A percentile compares a stretch with the other conserved stretches of the same genome.
These are phyloP conservation scores for Leucocoprinus sp. DNA, from an alignment of 768 basidiomycete species.

Conservation along the genomic window DNA sequence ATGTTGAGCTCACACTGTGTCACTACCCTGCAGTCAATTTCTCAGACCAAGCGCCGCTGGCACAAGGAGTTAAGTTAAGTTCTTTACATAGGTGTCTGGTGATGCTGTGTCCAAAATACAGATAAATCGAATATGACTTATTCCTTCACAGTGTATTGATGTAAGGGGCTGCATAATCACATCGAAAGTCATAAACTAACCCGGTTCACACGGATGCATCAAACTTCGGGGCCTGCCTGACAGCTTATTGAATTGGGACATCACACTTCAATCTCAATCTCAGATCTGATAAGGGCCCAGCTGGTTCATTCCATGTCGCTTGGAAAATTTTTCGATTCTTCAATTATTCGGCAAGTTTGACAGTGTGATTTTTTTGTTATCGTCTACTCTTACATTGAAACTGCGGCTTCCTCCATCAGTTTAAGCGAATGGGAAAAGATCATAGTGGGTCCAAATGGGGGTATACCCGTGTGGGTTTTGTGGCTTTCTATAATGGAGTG, in stretches of 20 bases:
- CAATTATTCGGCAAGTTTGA: slow-evolving; percentile 10
- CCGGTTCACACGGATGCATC: background rate
- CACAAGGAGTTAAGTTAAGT: slow-evolving; percentile 93
- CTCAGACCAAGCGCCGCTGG: slow-evolving; percentile 80
- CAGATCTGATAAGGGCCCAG: slow-evolving; percentile 10
- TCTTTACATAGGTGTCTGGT: slow-evolving; percentile 35
- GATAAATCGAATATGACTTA: background rate
- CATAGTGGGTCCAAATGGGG: slow-evolving; percentile 5
- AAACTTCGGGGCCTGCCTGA: background rate
- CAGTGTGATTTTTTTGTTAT: slow-evolving; percentile 1
- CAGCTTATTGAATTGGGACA: background rate
- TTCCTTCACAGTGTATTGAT: no score
- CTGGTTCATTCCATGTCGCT: slow-evolving; percentile 13
- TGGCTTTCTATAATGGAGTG: background rate
- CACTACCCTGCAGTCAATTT: slow-evolving; percentile 60
- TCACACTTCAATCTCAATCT: slow-evolving; percentile 2
- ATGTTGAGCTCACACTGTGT: slow-evolving; percentile 2
- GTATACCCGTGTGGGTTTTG: slow-evolving; percentile 8
- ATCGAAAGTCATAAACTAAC: background rate
- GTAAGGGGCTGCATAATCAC: background rate
- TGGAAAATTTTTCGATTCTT: slow-evolving; percentile 11
- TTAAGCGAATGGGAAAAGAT: slow-evolving; percentile 10
- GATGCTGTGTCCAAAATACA: slow-evolving; percentile 9
- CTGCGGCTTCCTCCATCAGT: slow-evolving; percentile 1
- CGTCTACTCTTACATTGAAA: background rate